A percentile compares a stretch with the other conserved stretches of the same genome.
Conservation (phyloP, 73 alveolate species). For the Paramecium bursaria region DNA sequence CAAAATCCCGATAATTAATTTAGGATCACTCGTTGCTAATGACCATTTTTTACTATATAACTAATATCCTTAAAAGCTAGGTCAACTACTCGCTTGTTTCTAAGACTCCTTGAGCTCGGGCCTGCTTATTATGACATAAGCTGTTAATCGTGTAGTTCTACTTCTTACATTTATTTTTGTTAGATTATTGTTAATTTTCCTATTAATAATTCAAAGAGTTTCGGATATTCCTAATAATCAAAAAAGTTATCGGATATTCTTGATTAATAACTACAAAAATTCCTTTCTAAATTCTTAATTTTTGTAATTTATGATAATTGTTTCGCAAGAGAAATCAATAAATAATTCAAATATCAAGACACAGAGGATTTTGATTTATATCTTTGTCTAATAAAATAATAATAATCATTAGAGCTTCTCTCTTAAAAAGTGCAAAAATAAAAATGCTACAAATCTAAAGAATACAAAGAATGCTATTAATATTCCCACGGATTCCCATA, state of each 20-base stretch:
- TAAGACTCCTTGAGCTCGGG: slow-evolving; percentile 23
- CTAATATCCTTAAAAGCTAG: slow-evolving; percentile 53
- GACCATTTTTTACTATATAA: too few relatives aligned
- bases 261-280: too few relatives aligned
- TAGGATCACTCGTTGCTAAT: slow-evolving; percentile 44
- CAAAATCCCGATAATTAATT: slow-evolving; percentile 55
- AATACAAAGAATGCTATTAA: slow-evolving; percentile 12
- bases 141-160: not conserved
- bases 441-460: slow-evolving; percentile 2
- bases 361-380: too few relatives aligned
- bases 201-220: too few relatives aligned
- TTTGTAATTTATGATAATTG: too few relatives aligned
- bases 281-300: too few relatives aligned
- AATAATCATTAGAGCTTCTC: slow-evolving; percentile 16
- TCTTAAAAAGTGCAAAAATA: slow-evolving; percentile 2
- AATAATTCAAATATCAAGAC: too few relatives aligned
- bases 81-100: slow-evolving; percentile 17
- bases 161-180: slow-evolving; percentile 12
- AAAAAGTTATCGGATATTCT: too few relatives aligned
- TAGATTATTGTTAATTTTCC: too few relatives aligned
- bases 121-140: not conserved
- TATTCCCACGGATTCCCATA: slow-evolving; percentile 42
- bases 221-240: too few relatives aligned
- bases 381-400: too few relatives aligned
- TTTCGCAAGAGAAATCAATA: too few relatives aligned